These are phyloP conservation scores for Naganishia albida DNA, from an alignment of 1,284 basidiomycete genomes.

Conservation along the genomic window DNA sequence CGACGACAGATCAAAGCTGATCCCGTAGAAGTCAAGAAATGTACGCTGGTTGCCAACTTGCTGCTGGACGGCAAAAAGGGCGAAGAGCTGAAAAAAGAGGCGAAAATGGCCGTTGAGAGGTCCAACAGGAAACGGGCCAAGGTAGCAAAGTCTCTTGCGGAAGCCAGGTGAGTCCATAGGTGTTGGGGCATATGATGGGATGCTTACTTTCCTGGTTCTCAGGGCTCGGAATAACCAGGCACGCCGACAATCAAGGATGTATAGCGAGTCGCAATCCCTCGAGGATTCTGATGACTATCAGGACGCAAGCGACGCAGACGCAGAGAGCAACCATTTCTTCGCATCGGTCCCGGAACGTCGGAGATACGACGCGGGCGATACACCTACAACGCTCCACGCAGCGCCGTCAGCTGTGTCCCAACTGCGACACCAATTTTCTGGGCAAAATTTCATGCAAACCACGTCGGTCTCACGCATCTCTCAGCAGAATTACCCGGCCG, in stretches of 20 bases:
- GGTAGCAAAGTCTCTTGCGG: constrained; percentile 23
- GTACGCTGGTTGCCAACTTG: constrained; percentile 66
- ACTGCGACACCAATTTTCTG: constrained; percentile 4
- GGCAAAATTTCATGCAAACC: constrained; percentile 10
- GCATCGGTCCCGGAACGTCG: background rate
- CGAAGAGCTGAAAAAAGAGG: constrained; percentile 64
- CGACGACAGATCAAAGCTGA: constrained; percentile 55
- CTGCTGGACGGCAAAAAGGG: constrained; percentile 73
- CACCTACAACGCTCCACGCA: constrained; percentile 3
- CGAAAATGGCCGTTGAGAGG: constrained; percentile 57
- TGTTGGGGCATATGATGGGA: background rate
- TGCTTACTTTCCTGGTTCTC: background rate
- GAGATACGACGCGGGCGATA: constrained; percentile 3
- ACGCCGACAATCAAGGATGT: constrained; percentile 11
- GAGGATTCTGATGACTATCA: constrained; percentile 1
- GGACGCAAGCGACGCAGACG: background rate
- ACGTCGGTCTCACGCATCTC: constrained; percentile 17
- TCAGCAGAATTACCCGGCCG: background rate
- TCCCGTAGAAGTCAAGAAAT: constrained; percentile 56
- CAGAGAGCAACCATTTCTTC: background rate
- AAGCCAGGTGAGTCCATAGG: constrained; percentile 12
- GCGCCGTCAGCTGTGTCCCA: constrained; percentile 8
- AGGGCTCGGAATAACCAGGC: constrained; percentile 13
- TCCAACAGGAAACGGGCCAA: constrained; percentile 25
- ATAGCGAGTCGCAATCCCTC: constrained; percentile 13